Conservation (phyloP, 2,329 filamentous ascomycete genomes). For the Hypoxylon sp. region DNA sequence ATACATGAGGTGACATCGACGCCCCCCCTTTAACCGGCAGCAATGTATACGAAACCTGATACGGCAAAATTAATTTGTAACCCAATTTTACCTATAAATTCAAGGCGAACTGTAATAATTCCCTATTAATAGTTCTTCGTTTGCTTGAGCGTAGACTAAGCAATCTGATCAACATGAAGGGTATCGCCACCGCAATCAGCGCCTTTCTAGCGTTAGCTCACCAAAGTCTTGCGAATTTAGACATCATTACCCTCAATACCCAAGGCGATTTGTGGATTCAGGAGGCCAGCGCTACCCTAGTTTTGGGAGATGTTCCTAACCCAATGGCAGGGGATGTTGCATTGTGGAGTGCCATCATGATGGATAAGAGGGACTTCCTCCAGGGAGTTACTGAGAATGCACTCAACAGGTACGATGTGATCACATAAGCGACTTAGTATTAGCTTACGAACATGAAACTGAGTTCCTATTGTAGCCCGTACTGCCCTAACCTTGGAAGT, state of each 20-base stretch:
- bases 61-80: too few species aligned
- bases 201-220: not conserved
- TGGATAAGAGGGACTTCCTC: conserved; percentile 16
- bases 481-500: conserved; percentile 1
- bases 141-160: too few species aligned
- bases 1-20: too few species aligned
- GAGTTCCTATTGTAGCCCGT: not conserved
- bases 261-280: conserved; percentile 4
- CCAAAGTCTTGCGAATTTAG: not conserved
- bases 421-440: not conserved
- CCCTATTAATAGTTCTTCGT: too few species aligned
- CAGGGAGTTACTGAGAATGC: conserved; percentile 13
- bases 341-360: conserved; percentile 13
- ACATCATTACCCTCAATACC: conserved; percentile 9
- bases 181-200: not conserved
- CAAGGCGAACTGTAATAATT: too few species aligned
- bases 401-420: not conserved
- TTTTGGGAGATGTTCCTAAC: conserved; percentile 10
- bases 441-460: not conserved
- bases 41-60: too few species aligned
- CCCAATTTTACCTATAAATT: too few species aligned
- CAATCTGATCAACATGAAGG: not conserved
- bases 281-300: conserved; percentile 8
- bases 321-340: conserved; percentile 12
- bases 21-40: too few species aligned